A percentile compares a stretch with the other conserved stretches of the same genome.
Evolutionary conservation across 345 rosid genomes (phyloP).

Genomic region (Cochlearia excelsa): DNA sequence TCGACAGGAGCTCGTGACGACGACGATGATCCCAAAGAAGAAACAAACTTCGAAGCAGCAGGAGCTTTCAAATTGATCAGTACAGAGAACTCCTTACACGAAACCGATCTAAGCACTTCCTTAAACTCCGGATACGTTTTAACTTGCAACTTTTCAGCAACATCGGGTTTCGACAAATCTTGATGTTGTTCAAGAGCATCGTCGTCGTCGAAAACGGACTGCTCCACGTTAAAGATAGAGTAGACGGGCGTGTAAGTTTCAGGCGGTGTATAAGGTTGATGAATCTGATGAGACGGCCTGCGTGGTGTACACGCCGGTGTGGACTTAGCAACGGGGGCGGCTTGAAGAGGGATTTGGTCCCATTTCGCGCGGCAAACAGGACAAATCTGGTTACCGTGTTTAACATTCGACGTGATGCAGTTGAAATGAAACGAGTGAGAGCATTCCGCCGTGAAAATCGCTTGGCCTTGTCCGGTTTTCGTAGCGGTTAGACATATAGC

Average conservation of each 20-base stretch:
- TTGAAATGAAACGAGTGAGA: constrained; percentile 94
- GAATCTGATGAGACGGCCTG: no score
- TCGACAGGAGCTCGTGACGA: constrained; percentile 76
- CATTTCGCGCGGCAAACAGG: constrained; percentile 93
- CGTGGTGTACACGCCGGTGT: no score
- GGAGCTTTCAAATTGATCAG: constrained; percentile 88
- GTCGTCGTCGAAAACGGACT: no score
- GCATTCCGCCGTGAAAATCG: constrained; percentile 95
- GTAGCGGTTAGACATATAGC: constrained; percentile 76
- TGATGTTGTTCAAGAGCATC: no score
- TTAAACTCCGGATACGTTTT: constrained; percentile 65
- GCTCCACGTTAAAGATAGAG: no score
- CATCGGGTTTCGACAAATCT: constrained; percentile 29
- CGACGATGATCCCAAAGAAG: no score
- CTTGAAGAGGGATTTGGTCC: constrained; percentile 83
- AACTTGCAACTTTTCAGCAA: constrained; percentile 48
- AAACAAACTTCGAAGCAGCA: constrained; percentile 36
- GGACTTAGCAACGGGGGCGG: constrained; percentile 33
- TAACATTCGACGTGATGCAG: constrained; percentile 85
- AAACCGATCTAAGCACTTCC: constrained; percentile 46
- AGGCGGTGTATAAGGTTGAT: no score
- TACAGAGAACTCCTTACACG: constrained; percentile 61
- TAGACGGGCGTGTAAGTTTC: no score
- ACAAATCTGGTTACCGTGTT: constrained; percentile 86
- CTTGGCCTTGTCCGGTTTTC: constrained; percentile 80